A percentile compares a stretch with the other conserved stretches of the same genome.
Conservation (phyloP, 805 yeast genomes). For the Yarrowia sp. region DNA sequence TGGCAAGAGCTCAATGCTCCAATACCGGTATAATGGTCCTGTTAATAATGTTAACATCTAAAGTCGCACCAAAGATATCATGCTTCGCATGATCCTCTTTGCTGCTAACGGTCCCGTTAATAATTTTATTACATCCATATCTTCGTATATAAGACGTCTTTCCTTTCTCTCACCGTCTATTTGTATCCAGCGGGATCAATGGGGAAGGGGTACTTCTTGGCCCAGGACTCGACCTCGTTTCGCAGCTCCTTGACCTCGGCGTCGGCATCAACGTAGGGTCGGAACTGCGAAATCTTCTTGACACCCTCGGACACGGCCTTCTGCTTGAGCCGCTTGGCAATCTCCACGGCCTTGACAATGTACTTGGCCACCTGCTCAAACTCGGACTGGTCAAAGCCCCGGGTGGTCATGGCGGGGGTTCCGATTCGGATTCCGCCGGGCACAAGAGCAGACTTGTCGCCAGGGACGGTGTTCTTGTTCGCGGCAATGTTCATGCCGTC, state of each 20-base stretch:
- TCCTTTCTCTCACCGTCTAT: background rate
- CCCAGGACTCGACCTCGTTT: constrained; percentile 70
- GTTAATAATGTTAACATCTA: too few relatives aligned
- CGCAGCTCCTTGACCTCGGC: constrained; percentile 59
- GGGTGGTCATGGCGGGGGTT: constrained; percentile 97
- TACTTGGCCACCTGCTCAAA: constrained; percentile 76
- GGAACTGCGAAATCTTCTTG: constrained; percentile 63
- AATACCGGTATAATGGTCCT: too few relatives aligned
- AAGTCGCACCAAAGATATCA: too few relatives aligned
- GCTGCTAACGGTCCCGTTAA: too few relatives aligned
- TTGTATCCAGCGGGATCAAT: constrained; percentile 18
- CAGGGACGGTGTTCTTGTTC: constrained; percentile 94
- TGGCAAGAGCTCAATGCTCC: too few relatives aligned
- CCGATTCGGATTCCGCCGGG: constrained; percentile 98
- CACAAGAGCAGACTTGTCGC: constrained; percentile 91
- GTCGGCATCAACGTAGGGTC: constrained; percentile 62
- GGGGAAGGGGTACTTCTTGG: constrained; percentile 77
- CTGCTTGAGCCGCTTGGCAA: constrained; percentile 64
- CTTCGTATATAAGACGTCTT: background rate
- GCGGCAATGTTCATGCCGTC: constrained; percentile 91
- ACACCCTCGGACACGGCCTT: constrained; percentile 62
- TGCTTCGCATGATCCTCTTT: too few relatives aligned
- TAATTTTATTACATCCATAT: background rate
- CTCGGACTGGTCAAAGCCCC: constrained; percentile 80
- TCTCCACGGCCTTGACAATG: constrained; percentile 74